Base-by-base conservation (phyloP, 805 yeast species). In the Suhomyces tanzawaensis region DNA sequence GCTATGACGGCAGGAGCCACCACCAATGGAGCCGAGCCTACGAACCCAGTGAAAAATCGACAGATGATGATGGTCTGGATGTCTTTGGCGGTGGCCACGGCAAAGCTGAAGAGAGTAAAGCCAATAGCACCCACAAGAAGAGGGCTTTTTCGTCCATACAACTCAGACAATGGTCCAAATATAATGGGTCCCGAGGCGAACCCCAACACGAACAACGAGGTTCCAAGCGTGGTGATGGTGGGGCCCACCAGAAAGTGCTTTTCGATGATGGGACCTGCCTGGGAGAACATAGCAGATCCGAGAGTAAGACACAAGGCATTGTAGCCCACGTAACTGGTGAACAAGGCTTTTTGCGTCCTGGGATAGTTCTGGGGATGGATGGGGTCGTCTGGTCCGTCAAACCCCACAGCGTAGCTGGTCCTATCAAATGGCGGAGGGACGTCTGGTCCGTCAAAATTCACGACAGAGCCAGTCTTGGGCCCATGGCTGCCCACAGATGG, bases 151-250 rank as follows among this genome's bases (percentile, higher is more conserved):
- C 79, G 58, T 32, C 70, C 60, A 49, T 56, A 48, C 28, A 46
- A 27, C 27, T 48, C 52, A 18, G 44, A 41, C 23, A 48, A 29
- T 5, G 52, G 52, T 7, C 50, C 52, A 26, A 35, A 48, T 26
- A 87, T 53, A 36, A 90, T 69, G 3, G 98, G 98, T 15, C 97
- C 96, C 1, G 88, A 74, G 0, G 96, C 97, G 62, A 89, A 91
- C 7, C 98, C 98, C 29, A 88, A 61, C 14, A 90, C 96, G 52
- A 78, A 90, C 19, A 89, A 69, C 0, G 96, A 80, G 9, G 88
- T 74, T 40, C 88, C 85, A 34, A 90, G 70, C 15, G 85, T 74
- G 11, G 84, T 82, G n/a, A 81, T 89, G 7, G 79, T 84, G 4
- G 52, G 46, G 27, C 85, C 82, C 32, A 90, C 79, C 41, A 75